A percentile compares a stretch with the other conserved stretches of the same genome.
Evolutionary conservation across 148 eudicot species (phyloP).

Genomic region (Fallopia convolvulus): DNA sequence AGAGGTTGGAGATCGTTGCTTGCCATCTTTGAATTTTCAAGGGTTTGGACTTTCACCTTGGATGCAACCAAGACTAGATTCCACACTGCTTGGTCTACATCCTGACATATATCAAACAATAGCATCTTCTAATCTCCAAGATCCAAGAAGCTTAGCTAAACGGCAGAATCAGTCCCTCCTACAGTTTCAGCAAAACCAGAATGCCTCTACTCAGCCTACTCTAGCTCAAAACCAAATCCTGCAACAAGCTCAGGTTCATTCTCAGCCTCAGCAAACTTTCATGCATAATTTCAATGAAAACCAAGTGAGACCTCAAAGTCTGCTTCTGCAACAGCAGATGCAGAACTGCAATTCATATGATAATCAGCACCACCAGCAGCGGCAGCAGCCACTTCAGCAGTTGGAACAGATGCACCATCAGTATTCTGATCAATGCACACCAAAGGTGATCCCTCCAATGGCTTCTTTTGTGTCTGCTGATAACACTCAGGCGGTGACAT

Average conservation of each 20-base stretch:
- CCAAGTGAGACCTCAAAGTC: conserved; percentile 32
- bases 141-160: conserved; percentile 32
- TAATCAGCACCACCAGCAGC: conserved; percentile 42
- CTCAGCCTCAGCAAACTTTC: conserved; percentile 45
- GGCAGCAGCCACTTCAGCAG: conserved; percentile 29
- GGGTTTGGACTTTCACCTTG: conserved; percentile 58
- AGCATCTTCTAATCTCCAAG: conserved; percentile 65
- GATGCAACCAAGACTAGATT: conserved; percentile 75
- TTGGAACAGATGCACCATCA: conserved; percentile 33
- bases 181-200: conserved; percentile 55
- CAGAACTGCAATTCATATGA: conserved; percentile 24
- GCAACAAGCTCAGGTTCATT: conserved; percentile 19
- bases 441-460: conserved; percentile 25
- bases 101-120: conserved; percentile 57
- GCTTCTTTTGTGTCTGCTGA: conserved; percentile 36
- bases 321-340: conserved; percentile 58
- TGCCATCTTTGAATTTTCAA: conserved; percentile 61
- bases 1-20: conserved; percentile 42
- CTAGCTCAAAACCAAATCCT: conserved; percentile 35
- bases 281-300: conserved; percentile 36
- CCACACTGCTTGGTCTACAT: conserved; percentile 52
- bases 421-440: conserved; percentile 30
- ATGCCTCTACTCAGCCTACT: conserved; percentile 26
- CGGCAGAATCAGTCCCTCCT: conserved; percentile 37
- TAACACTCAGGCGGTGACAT: conserved; percentile 30